Evolutionary conservation across 192 early-diverging fungal genomes (phyloP), one percentile per base, ranked within the genome.

Genomic region (Phlyctochytrium planicorne): DNA sequence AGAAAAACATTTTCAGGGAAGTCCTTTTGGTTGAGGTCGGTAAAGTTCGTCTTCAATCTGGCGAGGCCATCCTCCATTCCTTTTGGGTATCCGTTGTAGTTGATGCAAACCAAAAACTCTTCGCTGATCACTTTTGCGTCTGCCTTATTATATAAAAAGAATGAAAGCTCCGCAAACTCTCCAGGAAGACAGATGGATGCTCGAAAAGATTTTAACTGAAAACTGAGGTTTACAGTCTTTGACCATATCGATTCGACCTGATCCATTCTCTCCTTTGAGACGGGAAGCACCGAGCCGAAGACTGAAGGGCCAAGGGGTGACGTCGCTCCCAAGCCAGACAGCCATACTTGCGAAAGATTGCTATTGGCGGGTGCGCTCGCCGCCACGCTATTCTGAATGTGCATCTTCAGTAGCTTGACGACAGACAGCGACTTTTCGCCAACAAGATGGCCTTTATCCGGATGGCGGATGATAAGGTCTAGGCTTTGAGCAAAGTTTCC

Each of bases 401-500:
- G 87, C 64, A 85, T 77, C 31, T 75, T 73, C 59, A 85, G 87
- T n/a, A 90, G 56, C 25, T 77, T 74, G 30, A 83, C 75, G 31
- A 89, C 75, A 2, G 88, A 71, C 3, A 64, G 82, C 47, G 81
- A 75, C 56, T 82, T 85, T 37, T 82, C 75, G 36, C 85, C 84
- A 10, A 87, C 34, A 20, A 89, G 52, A 67, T 78, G 78, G 23
- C 86, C 87, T 63, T 75, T 77, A 34, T 82, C 80, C 0, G 80
- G 81, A 71, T 90, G 76, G 3, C 89, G 72, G n/a, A 90, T 71
- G 32, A 90, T 79, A 34, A 85, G 73, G 56, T 84, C 82, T 17
- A 75, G 60, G 30, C 78, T 69, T 32, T 89, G 88, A 1, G 78
- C 37, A 30, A 75, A 35, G 64, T 90, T 87, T 4, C 84, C 80